Base-by-base conservation (phyloP, 73 alveolate genomes). In the Durusdinium trenchii region DNA sequence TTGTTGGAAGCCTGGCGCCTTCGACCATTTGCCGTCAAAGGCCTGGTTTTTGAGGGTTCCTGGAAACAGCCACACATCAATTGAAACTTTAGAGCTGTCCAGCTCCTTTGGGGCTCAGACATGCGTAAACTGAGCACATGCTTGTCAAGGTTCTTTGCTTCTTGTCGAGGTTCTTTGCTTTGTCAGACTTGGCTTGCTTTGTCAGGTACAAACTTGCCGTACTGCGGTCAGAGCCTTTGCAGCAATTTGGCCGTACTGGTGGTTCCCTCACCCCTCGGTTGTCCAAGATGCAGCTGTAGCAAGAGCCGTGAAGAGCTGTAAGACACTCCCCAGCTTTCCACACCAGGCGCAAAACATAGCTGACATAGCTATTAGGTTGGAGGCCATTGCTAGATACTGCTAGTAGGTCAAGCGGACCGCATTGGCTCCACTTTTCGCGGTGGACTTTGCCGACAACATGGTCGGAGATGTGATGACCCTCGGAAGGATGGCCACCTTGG, bases 371-470 rank as follows among this genome's bases (percentile, higher is more conserved):
- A n/a, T n/a, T n/a, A n/a, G n/a, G n/a, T n/a, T n/a, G n/a, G n/a
- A n/a, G n/a, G n/a, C n/a, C n/a, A n/a, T n/a, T n/a, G 20, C 20
- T 54, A 12, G 64, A 9, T 54, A 12, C 45, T 67, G 9, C 42
- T 67, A 50, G 35, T 42, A 90, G 96, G 96, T 90, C 38, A 75
- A 51, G 42, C 50, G 96, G n/a, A 90, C 96, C n/a, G 85, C 75
- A 14, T 32, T 90, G 64, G 96, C 96, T 20, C 96, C 96, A 6
- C 43, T 90, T 18, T 90, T 45, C 30, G 36, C 96, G 10, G 96
- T 90, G 35, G 96, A 90, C 54, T 90, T 90, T 67, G 96, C 96
- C 3, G 96, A 90, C 86, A 90, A 90, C 96, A 90, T 90, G 96
- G 96, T 90, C 54, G 96, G 96, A 38, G 96, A 90, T 40, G 86